Base-by-base conservation (phyloP, 2,329 filamentous ascomycete genomes). In the Epicoccum nigrum region DNA sequence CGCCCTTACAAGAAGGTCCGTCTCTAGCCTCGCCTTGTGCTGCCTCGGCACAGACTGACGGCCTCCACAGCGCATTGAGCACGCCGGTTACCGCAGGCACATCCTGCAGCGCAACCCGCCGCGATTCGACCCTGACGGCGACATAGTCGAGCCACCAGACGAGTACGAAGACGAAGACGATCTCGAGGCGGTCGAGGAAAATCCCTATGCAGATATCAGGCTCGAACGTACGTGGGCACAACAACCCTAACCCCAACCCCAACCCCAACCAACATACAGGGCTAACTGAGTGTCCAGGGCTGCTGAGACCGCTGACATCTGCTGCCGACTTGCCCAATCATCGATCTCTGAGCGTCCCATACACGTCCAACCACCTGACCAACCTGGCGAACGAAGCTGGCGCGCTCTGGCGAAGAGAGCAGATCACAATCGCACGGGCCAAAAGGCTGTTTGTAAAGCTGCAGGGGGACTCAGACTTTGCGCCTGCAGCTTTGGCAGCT, bases 101-200 rank as follows among this genome's bases (percentile, higher is more conserved):
- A 90, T 92, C 59, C 85, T 95, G 57, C 84, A 85, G 70, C 84
- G 83, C 59, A 93, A 92, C 62, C 87, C 88, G 4, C 82, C 84
- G 9, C 78, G 89, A 38, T 78, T 89, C 59, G 89, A 93, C 73
- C 85, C 90, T 37, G 89, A 93, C 62, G 89, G 89, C 56, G 91
- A 89, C 68, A 85, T 90, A 56, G 77, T 91, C 47, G 86, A 90
- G 33, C 87, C 84, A 67, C 85, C 87, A 55, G 87, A 90, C 52
- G 86, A 89, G 49, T 83, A 86, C 53, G 83, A 86, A 33, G 83
- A 86, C 40, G 86, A 85, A 33, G 76, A 83, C 40, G 79, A 83
- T 37, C 76, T 82, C 4, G 85, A 85, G n/a, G 81, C 85, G 4
- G 62, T 74, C 28, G 86, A 89, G 58, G 81, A 87, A 42, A 86